Conservation (phyloP, 495 filamentous ascomycete species). For the Penicillium paxilli region DNA sequence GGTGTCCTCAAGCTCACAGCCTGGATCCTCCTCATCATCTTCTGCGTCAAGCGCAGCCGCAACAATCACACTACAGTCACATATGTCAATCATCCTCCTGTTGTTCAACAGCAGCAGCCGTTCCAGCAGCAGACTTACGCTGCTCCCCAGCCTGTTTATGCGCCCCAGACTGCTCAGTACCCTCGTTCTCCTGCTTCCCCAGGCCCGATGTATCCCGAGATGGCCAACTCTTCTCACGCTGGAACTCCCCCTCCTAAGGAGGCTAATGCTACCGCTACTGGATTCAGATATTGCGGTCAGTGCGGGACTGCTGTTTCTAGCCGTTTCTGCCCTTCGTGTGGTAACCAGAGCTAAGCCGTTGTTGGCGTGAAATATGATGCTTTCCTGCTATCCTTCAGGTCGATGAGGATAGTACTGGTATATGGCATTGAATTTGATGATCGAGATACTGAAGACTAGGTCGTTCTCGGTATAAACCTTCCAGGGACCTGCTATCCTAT, state of each 20-base stretch:
- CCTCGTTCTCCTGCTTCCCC: slow-evolving; percentile 9
- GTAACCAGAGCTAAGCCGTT: slow-evolving; percentile 2
- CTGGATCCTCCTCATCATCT: slow-evolving; percentile 24
- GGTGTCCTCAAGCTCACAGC: slow-evolving; percentile 18
- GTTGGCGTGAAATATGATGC: too few species aligned
- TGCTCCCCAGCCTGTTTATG: slow-evolving; percentile 14
- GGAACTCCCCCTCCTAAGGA: slow-evolving; percentile 18
- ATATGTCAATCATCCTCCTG: slow-evolving; percentile 13
- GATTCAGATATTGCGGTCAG: slow-evolving; percentile 14
- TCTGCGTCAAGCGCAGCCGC: slow-evolving; percentile 20
- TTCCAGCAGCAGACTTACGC: slow-evolving; percentile 11
- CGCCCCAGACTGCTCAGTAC: slow-evolving; percentile 8
- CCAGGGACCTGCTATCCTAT: too few species aligned
- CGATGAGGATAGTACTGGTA: too few species aligned
- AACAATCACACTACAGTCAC: slow-evolving; percentile 6
- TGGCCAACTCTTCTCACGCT: not conserved
- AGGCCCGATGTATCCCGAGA: slow-evolving; percentile 3
- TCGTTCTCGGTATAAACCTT: too few species aligned
- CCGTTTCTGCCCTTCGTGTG: slow-evolving; percentile 17
- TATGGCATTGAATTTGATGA: too few species aligned
- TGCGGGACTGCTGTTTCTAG: slow-evolving; percentile 14
- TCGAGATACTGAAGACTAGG: too few species aligned
- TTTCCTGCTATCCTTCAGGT: too few species aligned
- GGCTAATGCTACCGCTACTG: slow-evolving; percentile 6
- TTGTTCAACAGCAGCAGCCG: slow-evolving; percentile 1